A percentile compares a stretch with the other conserved stretches of the same genome.
Evolutionary conservation across 306 rosid species (phyloP).

Genomic region (Hippophae gyantsensis): DNA sequence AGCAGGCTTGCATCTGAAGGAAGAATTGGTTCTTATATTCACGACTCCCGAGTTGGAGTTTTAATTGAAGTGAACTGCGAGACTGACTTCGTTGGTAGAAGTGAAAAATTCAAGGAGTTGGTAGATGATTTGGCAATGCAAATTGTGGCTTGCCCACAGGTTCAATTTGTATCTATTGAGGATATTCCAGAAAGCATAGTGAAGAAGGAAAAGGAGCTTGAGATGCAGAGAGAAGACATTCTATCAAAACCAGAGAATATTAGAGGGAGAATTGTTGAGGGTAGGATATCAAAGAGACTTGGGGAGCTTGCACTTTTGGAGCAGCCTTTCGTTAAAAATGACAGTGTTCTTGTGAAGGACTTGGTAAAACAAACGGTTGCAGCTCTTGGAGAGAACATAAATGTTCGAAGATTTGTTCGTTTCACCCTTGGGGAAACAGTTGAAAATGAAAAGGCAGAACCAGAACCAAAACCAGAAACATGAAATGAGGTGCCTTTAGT

Average conservation of each 20-base stretch:
- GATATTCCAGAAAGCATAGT: slow-evolving; percentile 58
- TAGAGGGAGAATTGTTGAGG: slow-evolving; percentile 86
- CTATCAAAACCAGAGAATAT: slow-evolving; percentile 81
- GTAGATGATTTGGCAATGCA: slow-evolving; percentile 97
- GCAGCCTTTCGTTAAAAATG: slow-evolving; percentile 90
- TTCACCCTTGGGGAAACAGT: slow-evolving; percentile 76
- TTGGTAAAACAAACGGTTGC: slow-evolving; percentile 96
- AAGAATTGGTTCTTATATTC: slow-evolving; percentile 88
- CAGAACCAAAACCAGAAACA: slow-evolving; percentile 22
- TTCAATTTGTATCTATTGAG: slow-evolving; percentile 68
- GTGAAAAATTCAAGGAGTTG: slow-evolving; percentile 77
- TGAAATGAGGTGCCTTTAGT: background rate
- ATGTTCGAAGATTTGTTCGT: slow-evolving; percentile 72
- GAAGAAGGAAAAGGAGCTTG: slow-evolving; percentile 64
- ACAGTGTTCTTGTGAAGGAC: slow-evolving; percentile 71
- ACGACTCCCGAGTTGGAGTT: slow-evolving; percentile 88
- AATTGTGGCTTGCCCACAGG: slow-evolving; percentile 79
- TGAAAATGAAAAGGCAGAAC: slow-evolving; percentile 23
- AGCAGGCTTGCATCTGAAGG: slow-evolving; percentile 94
- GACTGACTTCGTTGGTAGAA: slow-evolving; percentile 88
- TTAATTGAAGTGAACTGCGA: slow-evolving; percentile 92
- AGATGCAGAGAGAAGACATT: slow-evolving; percentile 92
- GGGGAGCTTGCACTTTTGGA: slow-evolving; percentile 90
- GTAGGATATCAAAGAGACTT: slow-evolving; percentile 88
- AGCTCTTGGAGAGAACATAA: slow-evolving; percentile 92